Evolutionary conservation across 345 rosid species (phyloP), one percentile per base, ranked within the genome.

Genomic region (Kernera saxatilis): DNA sequence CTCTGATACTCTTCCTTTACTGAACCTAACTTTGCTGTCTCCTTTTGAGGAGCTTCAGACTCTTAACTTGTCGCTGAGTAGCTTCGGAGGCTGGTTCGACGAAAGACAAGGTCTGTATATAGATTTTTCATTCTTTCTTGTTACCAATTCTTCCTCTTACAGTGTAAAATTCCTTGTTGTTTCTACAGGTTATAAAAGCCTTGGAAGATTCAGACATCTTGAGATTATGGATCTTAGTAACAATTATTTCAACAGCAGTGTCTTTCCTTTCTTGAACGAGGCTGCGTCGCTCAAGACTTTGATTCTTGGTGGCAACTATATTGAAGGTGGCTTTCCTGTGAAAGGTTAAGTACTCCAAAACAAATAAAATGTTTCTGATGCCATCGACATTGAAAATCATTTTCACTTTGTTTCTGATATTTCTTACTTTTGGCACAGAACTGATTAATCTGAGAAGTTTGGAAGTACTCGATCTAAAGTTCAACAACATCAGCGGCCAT

Each of bases 381-480:
- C 7, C 5, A 1, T 13, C 25, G 46, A n/a, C 48, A 23, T 18
- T 51, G 18, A 11, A 15, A 8, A 3, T 23, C 14, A 25, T 37
- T 51, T 36, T 51, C 59, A 66, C 26, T 66, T 12, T 8, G 72
- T 14, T 68, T 54, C 11, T 32, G 26, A 40, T 67, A 18, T 67
- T 19, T 41, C 11, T 52, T 52, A 19, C 14, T 43, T 17, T 30
- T 40, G 62, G n/a, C 7, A 54, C 72, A 67, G 53, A 54, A 19
- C 32, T 67, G 1, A 41, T 5, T 12, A 54, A 53, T 54, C 72
- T 67, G 53, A 67, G 0, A 29, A 67, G 19, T 39, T 68, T 68
- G 72, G 64, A 68, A 56, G 33, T 68, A 22, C 72, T 68, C 9
- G 45, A 55, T 54, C 63, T 68, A 41, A 30, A 55, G 12, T 1